These are phyloP conservation scores for Suillus fuscotomentosus DNA, from an alignment of 768 basidiomycete species.

Conservation along the genomic window DNA sequence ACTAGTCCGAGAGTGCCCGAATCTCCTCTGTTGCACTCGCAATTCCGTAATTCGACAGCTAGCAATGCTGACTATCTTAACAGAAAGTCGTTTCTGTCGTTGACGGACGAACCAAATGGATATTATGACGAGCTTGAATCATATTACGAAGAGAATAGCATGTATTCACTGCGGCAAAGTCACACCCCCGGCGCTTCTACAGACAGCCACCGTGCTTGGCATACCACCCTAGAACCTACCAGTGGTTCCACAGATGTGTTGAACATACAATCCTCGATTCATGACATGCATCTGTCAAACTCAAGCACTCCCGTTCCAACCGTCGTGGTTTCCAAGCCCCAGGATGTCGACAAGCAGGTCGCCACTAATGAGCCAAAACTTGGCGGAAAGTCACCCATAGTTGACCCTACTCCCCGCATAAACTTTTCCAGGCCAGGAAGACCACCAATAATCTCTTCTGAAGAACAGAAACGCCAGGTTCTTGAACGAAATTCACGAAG, in stretches of 20 bases:
- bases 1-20: conserved; percentile 25
- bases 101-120: conserved; percentile 31
- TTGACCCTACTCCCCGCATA: conserved; percentile 38
- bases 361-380: conserved; percentile 13
- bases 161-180: not conserved
- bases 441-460: conserved; percentile 37
- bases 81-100: conserved; percentile 26
- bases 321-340: conserved; percentile 53
- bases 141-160: conserved; percentile 30
- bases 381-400: conserved; percentile 40
- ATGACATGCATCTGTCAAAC: not conserved
- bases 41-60: conserved; percentile 42
- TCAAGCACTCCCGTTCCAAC: conserved; percentile 37
- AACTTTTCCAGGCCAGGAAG: conserved; percentile 70
- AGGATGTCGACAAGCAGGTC: conserved; percentile 16
- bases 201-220: not conserved
- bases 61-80: conserved; percentile 21
- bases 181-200: not conserved
- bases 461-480: conserved; percentile 40
- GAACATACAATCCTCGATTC: not conserved
- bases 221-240: not conserved
- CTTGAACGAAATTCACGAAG: conserved; percentile 59
- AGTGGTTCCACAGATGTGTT: not conserved
- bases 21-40: conserved; percentile 50
- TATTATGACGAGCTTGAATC: conserved; percentile 40